phyloP scores from a whole-genome alignment of 768 basidiomycete species.

The Sarcodon aspratus region DNA sequence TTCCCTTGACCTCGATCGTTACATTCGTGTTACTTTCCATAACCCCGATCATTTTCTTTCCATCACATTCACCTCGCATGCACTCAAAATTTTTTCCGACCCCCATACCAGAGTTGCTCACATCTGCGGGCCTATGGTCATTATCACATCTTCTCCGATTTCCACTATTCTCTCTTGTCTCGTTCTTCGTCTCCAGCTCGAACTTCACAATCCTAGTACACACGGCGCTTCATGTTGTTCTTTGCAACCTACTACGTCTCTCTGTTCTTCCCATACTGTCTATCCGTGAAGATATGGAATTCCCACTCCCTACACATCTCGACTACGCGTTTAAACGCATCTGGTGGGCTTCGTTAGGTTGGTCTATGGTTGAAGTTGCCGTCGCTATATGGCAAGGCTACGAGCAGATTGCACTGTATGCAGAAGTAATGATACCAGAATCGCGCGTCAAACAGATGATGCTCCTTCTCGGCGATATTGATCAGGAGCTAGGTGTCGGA shows the following conservation, averaged over 20 bases:
- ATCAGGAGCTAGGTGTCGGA: conserved; percentile 3
- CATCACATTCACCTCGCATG: conserved; percentile 22
- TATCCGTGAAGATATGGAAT: conserved; percentile 31
- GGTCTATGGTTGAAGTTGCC: conserved; percentile 58
- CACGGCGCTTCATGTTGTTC: conserved; percentile 33
- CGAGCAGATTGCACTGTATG: conserved; percentile 52
- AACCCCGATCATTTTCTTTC: conserved; percentile 40
- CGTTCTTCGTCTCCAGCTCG: conserved; percentile 14
- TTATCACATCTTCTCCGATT: conserved; percentile 41
- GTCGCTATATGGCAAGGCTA: conserved; percentile 65
- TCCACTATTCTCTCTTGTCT: conserved; percentile 29
- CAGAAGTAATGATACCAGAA: conserved; percentile 48
- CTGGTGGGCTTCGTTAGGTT: conserved; percentile 74
- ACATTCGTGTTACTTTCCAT: conserved; percentile 37
- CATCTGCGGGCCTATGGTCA: conserved; percentile 51
- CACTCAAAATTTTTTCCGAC: conserved; percentile 42
- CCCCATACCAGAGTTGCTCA: conserved; percentile 54
- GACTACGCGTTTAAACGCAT: conserved; percentile 50
- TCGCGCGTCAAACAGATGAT: conserved; percentile 28
- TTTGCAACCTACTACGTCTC: conserved; percentile 44
- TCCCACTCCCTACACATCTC: conserved; percentile 37
- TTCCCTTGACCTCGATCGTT: conserved; percentile 40
- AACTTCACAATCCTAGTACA: conserved; percentile 25
- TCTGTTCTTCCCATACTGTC: conserved; percentile 41
- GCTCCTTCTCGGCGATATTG: conserved; percentile 11